Evolutionary conservation across 805 yeast genomes (phyloP).

Genomic region (Spencermartinsiella europaea): DNA sequence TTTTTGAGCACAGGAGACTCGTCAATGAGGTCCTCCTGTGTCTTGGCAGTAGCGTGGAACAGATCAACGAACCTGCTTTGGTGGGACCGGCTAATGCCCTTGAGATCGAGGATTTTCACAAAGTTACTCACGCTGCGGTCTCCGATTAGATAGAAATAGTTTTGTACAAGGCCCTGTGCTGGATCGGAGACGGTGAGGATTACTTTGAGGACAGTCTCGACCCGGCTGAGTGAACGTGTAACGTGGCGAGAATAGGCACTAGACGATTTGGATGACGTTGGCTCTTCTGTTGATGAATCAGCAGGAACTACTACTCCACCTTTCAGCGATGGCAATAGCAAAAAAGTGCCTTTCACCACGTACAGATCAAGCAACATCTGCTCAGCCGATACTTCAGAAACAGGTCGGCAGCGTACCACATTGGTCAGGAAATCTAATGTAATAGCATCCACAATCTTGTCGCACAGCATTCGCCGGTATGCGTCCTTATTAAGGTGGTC

Average conservation of each 20-base stretch:
- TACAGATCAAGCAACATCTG: conserved; percentile 74
- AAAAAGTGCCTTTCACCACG: conserved; percentile 51
- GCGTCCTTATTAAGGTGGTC: conserved; percentile 54
- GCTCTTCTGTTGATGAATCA: conserved; percentile 20
- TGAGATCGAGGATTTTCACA: conserved; percentile 56
- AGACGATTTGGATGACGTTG: conserved; percentile 16
- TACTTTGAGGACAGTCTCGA: conserved; percentile 66
- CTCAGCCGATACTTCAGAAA: conserved; percentile 67
- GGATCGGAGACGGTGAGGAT: conserved; percentile 63
- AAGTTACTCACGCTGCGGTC: conserved; percentile 63
- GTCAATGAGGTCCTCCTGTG: conserved; percentile 32
- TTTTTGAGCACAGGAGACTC: conserved; percentile 25
- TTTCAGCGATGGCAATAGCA: conserved; percentile 25
- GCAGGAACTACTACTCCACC: conserved; percentile 11
- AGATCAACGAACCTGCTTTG: conserved; percentile 36
- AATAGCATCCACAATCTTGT: conserved; percentile 64
- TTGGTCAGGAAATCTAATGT: conserved; percentile 51
- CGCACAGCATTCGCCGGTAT: conserved; percentile 68
- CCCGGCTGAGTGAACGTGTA: conserved; percentile 35
- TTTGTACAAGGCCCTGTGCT: conserved; percentile 54
- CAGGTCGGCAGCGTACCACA: conserved; percentile 59
- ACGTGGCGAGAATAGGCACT: conserved; percentile 40
- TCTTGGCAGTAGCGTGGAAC: conserved; percentile 36
- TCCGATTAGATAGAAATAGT: conserved; percentile 60
- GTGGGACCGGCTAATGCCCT: conserved; percentile 45